Conservation (phyloP, 345 rosid genomes). For the Eutrema japonicum region DNA sequence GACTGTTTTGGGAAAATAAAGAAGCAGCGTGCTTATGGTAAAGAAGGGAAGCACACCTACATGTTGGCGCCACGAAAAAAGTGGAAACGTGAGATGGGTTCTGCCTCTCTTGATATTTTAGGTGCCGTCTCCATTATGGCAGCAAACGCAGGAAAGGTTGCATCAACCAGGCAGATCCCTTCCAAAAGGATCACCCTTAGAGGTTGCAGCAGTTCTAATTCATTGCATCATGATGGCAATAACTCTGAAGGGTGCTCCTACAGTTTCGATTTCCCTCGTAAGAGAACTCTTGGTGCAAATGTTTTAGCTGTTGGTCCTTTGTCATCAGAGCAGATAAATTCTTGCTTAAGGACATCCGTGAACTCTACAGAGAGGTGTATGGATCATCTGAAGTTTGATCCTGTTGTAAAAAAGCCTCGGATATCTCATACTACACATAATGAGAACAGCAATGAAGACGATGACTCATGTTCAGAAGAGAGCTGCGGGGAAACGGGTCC, state of each 20-base stretch:
- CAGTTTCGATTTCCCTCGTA: conserved; percentile 58
- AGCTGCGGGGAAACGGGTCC: conserved; percentile 90
- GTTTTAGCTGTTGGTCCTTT: conserved; percentile 81
- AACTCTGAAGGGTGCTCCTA: conserved; percentile 55
- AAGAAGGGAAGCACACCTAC: conserved; percentile 61
- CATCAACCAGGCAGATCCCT: conserved; percentile 45
- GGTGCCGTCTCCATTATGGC: conserved; percentile 82
- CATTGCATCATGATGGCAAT: conserved; percentile 49
- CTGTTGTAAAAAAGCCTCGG: conserved; percentile 50
- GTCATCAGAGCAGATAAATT: conserved; percentile 87
- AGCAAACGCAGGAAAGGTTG: conserved; percentile 60
- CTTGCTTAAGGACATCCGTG: conserved; percentile 72
- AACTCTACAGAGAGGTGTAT: conserved; percentile 57
- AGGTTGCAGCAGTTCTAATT: conserved; percentile 52
- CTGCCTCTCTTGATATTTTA: conserved; percentile 76
- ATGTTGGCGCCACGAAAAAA: conserved; percentile 68
- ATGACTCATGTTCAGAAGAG: conserved; percentile 89
- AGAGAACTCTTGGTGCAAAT: conserved; percentile 84
- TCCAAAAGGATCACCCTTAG: conserved; percentile 54
- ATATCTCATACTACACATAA: conserved; percentile 64
- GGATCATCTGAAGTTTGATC: conserved; percentile 53
- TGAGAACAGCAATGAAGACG: conserved; percentile 54
- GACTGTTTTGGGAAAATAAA: conserved; percentile 82
- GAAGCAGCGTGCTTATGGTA: conserved; percentile 62
- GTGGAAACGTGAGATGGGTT: conserved; percentile 69